These are phyloP conservation scores for Colletotrichum liaoningense DNA, from an alignment of 2,329 filamentous ascomycete species.

Conservation along the genomic window DNA sequence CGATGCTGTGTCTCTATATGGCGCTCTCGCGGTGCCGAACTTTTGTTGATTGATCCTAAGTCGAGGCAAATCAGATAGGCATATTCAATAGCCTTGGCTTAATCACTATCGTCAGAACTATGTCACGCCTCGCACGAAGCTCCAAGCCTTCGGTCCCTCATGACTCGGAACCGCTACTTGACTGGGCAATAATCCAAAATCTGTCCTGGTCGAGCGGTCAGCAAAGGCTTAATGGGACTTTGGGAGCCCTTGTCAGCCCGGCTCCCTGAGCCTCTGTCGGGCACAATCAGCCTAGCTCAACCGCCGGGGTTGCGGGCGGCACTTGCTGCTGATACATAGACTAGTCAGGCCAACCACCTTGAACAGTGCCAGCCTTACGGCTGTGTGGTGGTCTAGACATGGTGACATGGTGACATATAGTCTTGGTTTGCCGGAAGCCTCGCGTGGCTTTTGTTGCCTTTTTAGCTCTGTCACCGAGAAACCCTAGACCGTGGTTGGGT, in stretches of 20 bases:
- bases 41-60: background rate
- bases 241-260: background rate
- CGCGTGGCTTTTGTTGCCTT: background rate
- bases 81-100: background rate
- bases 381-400: conserved; percentile 10
- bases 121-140: background rate
- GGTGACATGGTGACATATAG: background rate
- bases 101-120: conserved; percentile 17
- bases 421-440: background rate
- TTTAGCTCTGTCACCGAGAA: background rate
- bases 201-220: background rate
- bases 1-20: background rate
- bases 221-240: background rate
- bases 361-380: conserved; percentile 3
- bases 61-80: background rate
- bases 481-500: background rate
- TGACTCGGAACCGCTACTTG: background rate
- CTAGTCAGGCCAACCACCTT: background rate
- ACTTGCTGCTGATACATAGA: background rate
- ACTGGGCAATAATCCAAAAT: background rate
- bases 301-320: background rate
- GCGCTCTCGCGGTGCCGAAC: background rate
- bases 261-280: background rate
- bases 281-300: background rate
- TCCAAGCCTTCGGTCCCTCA: background rate